phyloP scores from a whole-genome alignment of 2,329 filamentous ascomycete genomes.

The Colletotrichum shisoi region DNA sequence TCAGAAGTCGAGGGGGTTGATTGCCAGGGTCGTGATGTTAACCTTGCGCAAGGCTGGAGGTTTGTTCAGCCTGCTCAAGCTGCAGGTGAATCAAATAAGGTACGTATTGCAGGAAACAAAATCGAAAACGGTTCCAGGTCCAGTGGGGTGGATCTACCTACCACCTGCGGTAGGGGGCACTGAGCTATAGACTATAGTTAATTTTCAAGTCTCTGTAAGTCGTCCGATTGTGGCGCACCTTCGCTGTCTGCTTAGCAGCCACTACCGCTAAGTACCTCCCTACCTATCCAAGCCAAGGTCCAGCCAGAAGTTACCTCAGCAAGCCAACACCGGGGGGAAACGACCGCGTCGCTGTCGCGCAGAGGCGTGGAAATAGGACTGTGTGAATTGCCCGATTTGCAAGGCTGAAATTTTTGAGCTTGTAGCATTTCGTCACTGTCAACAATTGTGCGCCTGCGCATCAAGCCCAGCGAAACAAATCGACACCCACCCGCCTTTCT shows the following conservation, averaged over 20 bases:
- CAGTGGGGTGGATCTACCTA: not conserved
- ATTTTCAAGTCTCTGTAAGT: not conserved
- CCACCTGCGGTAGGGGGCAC: not conserved
- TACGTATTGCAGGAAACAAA: constrained; percentile 15
- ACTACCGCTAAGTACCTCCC: not conserved
- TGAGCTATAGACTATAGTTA: not conserved
- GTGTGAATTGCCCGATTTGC: constrained; percentile 38
- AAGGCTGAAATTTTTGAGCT: constrained; percentile 50
- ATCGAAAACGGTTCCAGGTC: not conserved
- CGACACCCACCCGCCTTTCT: not conserved
- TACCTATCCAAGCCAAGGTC: not conserved
- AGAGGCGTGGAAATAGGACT: constrained; percentile 3
- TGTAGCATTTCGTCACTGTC: constrained; percentile 26
- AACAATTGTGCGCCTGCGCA: constrained; percentile 36
- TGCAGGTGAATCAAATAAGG: not conserved
- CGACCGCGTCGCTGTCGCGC: constrained; percentile 28
- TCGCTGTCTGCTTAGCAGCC: not conserved
- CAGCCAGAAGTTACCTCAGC: not conserved
- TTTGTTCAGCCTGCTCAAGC: constrained; percentile 18
- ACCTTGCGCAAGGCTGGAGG: constrained; percentile 8
- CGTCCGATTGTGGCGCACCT: not conserved
- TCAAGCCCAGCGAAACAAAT: constrained; percentile 45
- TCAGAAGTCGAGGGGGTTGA: not conserved
- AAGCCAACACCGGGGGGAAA: constrained; percentile 1
- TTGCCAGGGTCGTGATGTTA: not conserved